Evolutionary conservation across 306 rosid species (phyloP).

Genomic region (Quercus suber): DNA sequence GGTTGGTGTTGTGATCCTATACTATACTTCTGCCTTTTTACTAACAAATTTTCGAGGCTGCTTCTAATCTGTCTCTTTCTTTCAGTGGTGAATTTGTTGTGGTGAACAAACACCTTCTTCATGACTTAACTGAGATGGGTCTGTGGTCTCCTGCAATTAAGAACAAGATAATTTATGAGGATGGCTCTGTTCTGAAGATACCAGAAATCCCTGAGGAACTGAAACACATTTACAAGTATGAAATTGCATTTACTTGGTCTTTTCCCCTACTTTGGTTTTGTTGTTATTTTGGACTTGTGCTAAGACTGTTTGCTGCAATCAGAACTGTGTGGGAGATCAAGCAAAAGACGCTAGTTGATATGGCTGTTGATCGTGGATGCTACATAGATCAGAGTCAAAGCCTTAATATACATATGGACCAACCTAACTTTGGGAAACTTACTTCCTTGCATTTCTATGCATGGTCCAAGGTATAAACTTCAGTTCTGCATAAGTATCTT

Average conservation of each 20-base stretch:
- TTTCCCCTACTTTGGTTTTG: background rate
- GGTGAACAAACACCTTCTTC: slow-evolving; percentile 87
- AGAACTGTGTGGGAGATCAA: slow-evolving; percentile 98
- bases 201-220: slow-evolving; percentile 63
- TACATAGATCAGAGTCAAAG: slow-evolving; percentile 95
- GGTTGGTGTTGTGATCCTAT: slow-evolving; percentile 38
- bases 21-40: background rate
- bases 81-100: slow-evolving; percentile 91
- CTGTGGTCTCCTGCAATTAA: slow-evolving; percentile 75
- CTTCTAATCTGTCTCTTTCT: slow-evolving; percentile 11
- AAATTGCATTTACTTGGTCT: background rate
- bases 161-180: slow-evolving; percentile 64
- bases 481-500: background rate
- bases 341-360: slow-evolving; percentile 85
- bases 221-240: slow-evolving; percentile 76
- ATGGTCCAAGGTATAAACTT: slow-evolving; percentile 67
- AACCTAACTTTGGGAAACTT: slow-evolving; percentile 82
- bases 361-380: slow-evolving; percentile 88
- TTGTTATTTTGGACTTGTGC: slow-evolving; percentile 15
- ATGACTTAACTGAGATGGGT: slow-evolving; percentile 89
- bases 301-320: slow-evolving; percentile 23
- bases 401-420: slow-evolving; percentile 88
- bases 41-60: background rate
- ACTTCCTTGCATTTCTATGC: slow-evolving; percentile 92
- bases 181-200: slow-evolving; percentile 72